A percentile compares a stretch with the other conserved stretches of the same genome.
phyloP scores from a whole-genome alignment of 441 rosid species.

The Mallotus repandus region DNA sequence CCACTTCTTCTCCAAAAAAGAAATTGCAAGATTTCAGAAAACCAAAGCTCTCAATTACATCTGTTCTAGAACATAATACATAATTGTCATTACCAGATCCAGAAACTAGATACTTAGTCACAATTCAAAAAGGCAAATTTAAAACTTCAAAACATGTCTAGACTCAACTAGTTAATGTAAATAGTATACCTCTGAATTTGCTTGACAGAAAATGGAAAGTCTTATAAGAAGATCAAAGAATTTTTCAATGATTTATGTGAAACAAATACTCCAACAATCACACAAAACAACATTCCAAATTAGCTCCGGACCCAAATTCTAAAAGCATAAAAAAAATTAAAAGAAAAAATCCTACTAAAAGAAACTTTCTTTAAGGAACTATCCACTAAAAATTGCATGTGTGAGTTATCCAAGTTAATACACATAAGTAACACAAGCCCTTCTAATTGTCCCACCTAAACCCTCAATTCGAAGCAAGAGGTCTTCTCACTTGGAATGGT shows the following conservation, averaged over 20 bases:
- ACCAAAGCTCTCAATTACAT: conserved; percentile 12
- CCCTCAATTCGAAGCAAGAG: too few relatives aligned
- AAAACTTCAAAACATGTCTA: not conserved
- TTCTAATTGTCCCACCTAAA: too few relatives aligned
- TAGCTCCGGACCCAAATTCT: not conserved
- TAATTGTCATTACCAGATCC: not conserved
- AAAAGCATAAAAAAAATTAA: not conserved
- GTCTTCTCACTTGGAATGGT: too few relatives aligned
- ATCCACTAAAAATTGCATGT: too few relatives aligned
- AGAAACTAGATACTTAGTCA: not conserved
- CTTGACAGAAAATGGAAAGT: not conserved
- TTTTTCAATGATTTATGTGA: too few relatives aligned
- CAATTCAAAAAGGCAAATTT: not conserved
- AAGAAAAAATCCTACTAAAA: too few relatives aligned
- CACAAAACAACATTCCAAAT: too few relatives aligned
- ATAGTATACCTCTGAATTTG: not conserved
- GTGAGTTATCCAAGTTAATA: too few relatives aligned
- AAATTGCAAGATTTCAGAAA: conserved; percentile 14
- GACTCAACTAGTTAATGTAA: not conserved
- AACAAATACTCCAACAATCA: too few relatives aligned
- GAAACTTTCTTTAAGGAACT: too few relatives aligned
- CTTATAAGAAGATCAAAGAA: too few relatives aligned
- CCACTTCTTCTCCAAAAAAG: conserved; percentile 25
- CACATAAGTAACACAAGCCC: too few relatives aligned
- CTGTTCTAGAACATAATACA: conserved; percentile 11